These are phyloP conservation scores for Dissophora ornata DNA, from an alignment of 192 early-diverging fungal species.

Conservation along the genomic window DNA sequence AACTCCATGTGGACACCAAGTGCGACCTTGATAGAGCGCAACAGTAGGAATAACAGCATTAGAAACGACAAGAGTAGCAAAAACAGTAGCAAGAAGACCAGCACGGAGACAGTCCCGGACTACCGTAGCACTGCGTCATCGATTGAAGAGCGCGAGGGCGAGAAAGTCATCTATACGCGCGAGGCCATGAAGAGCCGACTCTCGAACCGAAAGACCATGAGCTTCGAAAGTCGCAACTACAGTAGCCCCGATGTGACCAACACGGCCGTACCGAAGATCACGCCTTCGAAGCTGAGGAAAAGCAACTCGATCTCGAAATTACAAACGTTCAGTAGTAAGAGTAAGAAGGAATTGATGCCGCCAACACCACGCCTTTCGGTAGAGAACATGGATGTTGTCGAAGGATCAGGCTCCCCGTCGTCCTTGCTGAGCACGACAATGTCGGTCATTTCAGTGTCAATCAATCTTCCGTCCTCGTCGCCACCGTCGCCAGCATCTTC, in stretches of 20 bases:
- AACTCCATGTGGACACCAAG: conserved; percentile 23
- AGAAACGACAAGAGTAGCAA: neutral
- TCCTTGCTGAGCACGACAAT: neutral
- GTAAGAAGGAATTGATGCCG: conserved; percentile 2
- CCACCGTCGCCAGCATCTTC: neutral
- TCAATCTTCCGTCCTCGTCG: too few species aligned
- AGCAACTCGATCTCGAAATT: conserved; percentile 12
- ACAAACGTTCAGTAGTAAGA: neutral
- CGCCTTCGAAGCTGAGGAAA: conserved; percentile 2
- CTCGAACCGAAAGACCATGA: conserved; percentile 35
- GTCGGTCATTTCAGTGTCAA: neutral
- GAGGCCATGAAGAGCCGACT: conserved; percentile 21
- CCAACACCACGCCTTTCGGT: conserved; percentile 11
- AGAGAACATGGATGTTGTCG: neutral
- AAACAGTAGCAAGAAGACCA: too few species aligned
- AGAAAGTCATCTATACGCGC: conserved; percentile 1
- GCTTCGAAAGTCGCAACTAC: conserved; percentile 33
- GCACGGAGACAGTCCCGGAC: neutral
- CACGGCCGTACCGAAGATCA: neutral
- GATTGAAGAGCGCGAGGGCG: conserved; percentile 1
- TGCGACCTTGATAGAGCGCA: neutral
- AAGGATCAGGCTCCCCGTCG: neutral
- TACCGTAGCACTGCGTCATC: conserved; percentile 11
- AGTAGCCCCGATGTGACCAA: neutral
- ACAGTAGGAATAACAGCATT: neutral